Evolutionary conservation across 2,329 filamentous ascomycete species (phyloP).

Genomic region (Capronia epimyces): DNA sequence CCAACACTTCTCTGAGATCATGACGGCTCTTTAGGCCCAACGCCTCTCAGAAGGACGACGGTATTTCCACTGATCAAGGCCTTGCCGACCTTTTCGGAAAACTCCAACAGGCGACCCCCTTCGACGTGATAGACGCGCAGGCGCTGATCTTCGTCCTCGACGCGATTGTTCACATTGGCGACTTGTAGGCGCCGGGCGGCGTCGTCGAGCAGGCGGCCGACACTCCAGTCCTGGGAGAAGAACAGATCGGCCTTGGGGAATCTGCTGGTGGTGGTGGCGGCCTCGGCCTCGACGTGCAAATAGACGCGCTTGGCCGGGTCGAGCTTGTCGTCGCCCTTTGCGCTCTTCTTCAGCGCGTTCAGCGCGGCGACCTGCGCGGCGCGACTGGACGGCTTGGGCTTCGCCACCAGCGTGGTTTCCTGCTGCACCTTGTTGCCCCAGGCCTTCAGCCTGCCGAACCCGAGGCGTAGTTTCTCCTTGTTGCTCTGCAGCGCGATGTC

Average conservation of each 20-base stretch:
- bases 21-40: slow-evolving; percentile 58
- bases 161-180: slow-evolving; percentile 44
- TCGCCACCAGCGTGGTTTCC: slow-evolving; percentile 56
- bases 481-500: slow-evolving; percentile 21
- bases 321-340: slow-evolving; percentile 83
- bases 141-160: slow-evolving; percentile 57
- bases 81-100: slow-evolving; percentile 74
- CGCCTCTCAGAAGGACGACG: slow-evolving; percentile 77
- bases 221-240: slow-evolving; percentile 79
- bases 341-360: slow-evolving; percentile 74
- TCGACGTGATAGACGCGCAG: slow-evolving; percentile 90
- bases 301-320: slow-evolving; percentile 82
- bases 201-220: slow-evolving; percentile 59
- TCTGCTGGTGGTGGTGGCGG: slow-evolving; percentile 73
- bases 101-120: slow-evolving; percentile 77
- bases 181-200: slow-evolving; percentile 40
- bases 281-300: slow-evolving; percentile 77
- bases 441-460: slow-evolving; percentile 68
- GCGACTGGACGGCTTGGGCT: slow-evolving; percentile 58
- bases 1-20: background rate
- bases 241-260: slow-evolving; percentile 76
- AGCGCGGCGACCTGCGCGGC: slow-evolving; percentile 63
- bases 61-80: slow-evolving; percentile 77
- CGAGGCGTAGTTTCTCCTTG: slow-evolving; percentile 61
- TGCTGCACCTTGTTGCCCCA: slow-evolving; percentile 71